A percentile compares a stretch with the other conserved stretches of the same genome.
Evolutionary conservation across 495 filamentous ascomycete species (phyloP).

Genomic region (Rhizodiscina lignyota): DNA sequence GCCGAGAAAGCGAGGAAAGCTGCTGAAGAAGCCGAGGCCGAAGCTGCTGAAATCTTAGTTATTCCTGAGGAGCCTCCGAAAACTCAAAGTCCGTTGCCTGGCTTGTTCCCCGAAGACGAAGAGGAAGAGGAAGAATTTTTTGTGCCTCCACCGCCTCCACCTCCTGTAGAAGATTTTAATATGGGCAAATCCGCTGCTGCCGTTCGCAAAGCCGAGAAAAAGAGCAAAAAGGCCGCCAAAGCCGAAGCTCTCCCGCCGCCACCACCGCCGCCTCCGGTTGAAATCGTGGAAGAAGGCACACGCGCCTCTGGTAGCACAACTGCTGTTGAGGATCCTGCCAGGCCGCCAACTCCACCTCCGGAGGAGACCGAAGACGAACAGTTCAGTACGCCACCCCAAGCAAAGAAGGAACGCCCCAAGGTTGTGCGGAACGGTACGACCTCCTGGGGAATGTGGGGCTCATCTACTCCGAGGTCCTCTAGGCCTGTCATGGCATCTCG

Average conservation of each 20-base stretch:
- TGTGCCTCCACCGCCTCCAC: conserved; percentile 3
- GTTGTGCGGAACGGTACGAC: conserved; percentile 31
- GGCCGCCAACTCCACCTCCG: conserved; percentile 37
- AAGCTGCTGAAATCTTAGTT: conserved; percentile 9
- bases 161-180: conserved; percentile 1
- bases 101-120: conserved; percentile 23
- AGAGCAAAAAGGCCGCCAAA: conserved; percentile 1
- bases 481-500: conserved; percentile 5
- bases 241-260: conserved; percentile 5
- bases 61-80: conserved; percentile 4
- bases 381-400: conserved; percentile 6
- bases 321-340: conserved; percentile 5
- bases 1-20: neutral
- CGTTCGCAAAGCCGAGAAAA: conserved; percentile 3
- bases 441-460: conserved; percentile 45
- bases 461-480: conserved; percentile 15
- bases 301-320: conserved; percentile 1
- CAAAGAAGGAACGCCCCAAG: conserved; percentile 42
- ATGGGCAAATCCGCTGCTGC: no score
- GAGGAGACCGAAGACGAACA: conserved; percentile 25
- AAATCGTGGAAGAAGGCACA: neutral
- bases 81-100: conserved; percentile 19
- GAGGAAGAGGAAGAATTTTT: conserved; percentile 11
- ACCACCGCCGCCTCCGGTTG: conserved; percentile 1
- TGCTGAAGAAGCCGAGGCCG: conserved; percentile 1